These are phyloP conservation scores for Xylaria venustula DNA, from an alignment of 495 filamentous ascomycete genomes.

Conservation along the genomic window DNA sequence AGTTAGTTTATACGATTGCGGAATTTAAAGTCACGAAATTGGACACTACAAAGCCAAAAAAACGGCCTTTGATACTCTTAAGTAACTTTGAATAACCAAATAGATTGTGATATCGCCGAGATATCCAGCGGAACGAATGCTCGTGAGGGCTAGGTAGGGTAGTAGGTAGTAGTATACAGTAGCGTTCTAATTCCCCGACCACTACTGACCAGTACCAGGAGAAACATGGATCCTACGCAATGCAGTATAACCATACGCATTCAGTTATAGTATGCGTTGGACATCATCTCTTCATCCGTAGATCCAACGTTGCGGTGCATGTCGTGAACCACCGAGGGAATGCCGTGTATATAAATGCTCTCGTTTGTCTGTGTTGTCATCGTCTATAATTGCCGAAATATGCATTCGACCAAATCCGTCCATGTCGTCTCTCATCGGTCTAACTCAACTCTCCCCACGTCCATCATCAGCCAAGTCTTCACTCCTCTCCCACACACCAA, in stretches of 20 bases:
- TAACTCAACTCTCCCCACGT: neutral
- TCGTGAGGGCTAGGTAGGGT: neutral
- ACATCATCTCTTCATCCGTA: neutral
- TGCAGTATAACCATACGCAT: too few species aligned
- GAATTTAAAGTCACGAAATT: too few species aligned
- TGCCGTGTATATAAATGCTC: slow-evolving; percentile 4
- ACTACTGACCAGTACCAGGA: neutral
- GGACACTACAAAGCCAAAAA: too few species aligned
- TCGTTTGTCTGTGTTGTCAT: neutral
- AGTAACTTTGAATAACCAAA: neutral
- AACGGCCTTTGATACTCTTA: too few species aligned
- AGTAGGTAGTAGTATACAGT: neutral
- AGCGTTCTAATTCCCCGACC: neutral
- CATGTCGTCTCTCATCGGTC: neutral
- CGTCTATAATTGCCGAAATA: neutral
- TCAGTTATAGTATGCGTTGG: neutral
- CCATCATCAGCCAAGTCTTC: neutral
- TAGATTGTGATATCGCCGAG: neutral
- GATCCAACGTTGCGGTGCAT: neutral
- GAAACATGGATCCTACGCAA: neutral
- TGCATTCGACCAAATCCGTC: neutral
- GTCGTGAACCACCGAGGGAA: neutral
- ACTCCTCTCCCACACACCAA: neutral
- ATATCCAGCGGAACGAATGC: neutral
- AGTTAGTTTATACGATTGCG: too few species aligned